Base-by-base conservation (phyloP, 805 yeast genomes). In the Grigorovia transvaalensis region DNA sequence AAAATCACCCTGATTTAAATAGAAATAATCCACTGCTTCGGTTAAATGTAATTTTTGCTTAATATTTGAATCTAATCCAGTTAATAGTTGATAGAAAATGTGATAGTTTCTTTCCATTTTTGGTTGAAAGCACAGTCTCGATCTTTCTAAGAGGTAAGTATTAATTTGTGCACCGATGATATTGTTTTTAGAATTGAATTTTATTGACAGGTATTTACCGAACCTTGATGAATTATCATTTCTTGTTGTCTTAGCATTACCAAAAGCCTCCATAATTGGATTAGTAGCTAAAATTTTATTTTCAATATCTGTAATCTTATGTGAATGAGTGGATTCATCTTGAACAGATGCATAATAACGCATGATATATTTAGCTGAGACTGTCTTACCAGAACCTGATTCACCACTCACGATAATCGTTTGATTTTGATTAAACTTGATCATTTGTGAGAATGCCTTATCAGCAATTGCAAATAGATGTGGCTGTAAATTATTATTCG, bases 311-410 rank as follows among this genome's bases (percentile, higher is more conserved):
- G 95, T 84, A 84, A 91, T 84, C 56, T 87, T 90, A 23, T 55
- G 45, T 4, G 57, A 51, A 20, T 48, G 49, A n/a, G 67, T 64
- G 48, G 58, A 60, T 20, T 59, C 61, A 45, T 71, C 74, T 64
- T 91, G 97, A 18, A 93, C 96, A 15, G 96, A 83, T 4, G 99
- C 98, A 69, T 91, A 91, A 69, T 90, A 91, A 67, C 98, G 81
- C 99, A 91, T 91, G 57, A 91, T 91, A 69, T 87, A 93, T 68
- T 93, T 93, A 44, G 99, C 99, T 55, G 95, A 83, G 41, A 93
- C 98, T 3, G 99, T 93, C 64, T 91, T 93, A 68, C 99, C 99
- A 33, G 99, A 98, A 68, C 99, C 99, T 9, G 96, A 88, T 70
- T 91, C 99, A 70, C 99, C 99, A 60, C 91, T 82, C 17, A 91